Conservation (phyloP, 768 basidiomycete species). For the Agaricus blazei region DNA sequence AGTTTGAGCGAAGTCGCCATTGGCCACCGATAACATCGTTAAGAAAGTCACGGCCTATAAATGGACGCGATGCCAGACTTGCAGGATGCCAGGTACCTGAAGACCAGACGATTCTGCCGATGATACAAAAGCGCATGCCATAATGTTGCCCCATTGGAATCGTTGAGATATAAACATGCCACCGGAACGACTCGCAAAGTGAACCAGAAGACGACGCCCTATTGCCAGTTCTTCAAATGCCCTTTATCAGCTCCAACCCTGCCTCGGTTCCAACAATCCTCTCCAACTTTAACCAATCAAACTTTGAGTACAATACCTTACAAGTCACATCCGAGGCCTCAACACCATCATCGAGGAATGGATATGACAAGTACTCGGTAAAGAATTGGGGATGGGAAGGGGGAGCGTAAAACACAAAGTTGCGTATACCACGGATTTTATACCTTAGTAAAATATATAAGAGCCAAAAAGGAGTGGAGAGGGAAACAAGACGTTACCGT, state of each 20-base stretch:
- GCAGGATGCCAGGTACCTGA: no score
- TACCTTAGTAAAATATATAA: slow-evolving; percentile 46
- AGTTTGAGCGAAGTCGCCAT: no score
- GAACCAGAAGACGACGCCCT: no score
- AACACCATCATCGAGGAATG: slow-evolving; percentile 88
- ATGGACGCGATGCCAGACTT: no score
- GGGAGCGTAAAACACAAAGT: slow-evolving; percentile 88
- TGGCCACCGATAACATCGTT: no score
- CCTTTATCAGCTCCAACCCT: slow-evolving; percentile 38
- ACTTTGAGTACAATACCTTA: slow-evolving; percentile 79
- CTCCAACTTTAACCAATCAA: slow-evolving; percentile 85
- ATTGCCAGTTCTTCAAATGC: neutral
- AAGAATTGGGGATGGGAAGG: slow-evolving; percentile 92
- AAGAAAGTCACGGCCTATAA: no score
- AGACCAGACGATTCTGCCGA: no score
- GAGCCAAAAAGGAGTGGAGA: neutral
- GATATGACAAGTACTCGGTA: slow-evolving; percentile 82
- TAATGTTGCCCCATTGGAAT: no score
- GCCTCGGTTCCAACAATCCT: slow-evolving; percentile 65
- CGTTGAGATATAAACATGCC: no score
- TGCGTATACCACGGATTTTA: slow-evolving; percentile 88
- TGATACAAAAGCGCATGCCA: no score
- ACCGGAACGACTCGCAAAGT: no score
- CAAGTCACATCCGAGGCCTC: slow-evolving; percentile 83
- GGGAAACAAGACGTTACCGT: slow-evolving; percentile 37